A percentile compares a stretch with the other conserved stretches of the same genome.
Evolutionary conservation across 495 filamentous ascomycete species (phyloP).

Genomic region (Talaromyces thailandensis): DNA sequence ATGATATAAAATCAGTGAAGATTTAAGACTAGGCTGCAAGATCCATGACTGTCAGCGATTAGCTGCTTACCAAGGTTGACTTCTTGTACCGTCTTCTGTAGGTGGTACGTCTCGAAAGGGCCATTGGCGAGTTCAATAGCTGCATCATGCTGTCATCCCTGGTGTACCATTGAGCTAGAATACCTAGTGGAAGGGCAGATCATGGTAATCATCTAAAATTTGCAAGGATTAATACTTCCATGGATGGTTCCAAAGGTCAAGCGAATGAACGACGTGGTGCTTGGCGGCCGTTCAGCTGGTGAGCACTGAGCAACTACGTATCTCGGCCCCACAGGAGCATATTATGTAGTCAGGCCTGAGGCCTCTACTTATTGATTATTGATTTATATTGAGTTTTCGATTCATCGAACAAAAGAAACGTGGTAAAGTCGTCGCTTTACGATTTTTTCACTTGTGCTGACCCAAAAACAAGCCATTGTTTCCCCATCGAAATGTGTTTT

Average conservation of each 20-base stretch:
- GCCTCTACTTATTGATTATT: no score
- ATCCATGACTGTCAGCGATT: not conserved
- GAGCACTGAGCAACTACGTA: no score
- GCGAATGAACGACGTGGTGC: not conserved
- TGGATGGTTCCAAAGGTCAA: not conserved
- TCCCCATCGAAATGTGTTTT: no score
- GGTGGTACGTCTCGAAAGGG: not conserved
- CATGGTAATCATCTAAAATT: not conserved
- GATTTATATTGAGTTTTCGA: no score
- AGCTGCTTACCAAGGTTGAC: not conserved
- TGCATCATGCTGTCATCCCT: not conserved
- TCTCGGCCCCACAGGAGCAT: not conserved
- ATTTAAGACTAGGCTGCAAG: not conserved
- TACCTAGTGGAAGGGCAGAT: not conserved
- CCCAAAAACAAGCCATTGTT: no score
- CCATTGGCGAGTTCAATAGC: not conserved
- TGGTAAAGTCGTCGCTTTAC: no score
- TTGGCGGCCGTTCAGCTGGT: not conserved
- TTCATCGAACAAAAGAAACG: no score
- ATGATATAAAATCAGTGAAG: not conserved
- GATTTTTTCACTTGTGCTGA: no score
- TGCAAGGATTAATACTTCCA: not conserved
- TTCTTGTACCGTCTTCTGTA: constrained; percentile 2
- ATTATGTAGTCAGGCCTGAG: not conserved
- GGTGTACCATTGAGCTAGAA: not conserved